Evolutionary conservation across 2,329 filamentous ascomycete genomes (phyloP), one percentile per base, ranked within the genome.

Genomic region (Penicillium fuscoglaucum): DNA sequence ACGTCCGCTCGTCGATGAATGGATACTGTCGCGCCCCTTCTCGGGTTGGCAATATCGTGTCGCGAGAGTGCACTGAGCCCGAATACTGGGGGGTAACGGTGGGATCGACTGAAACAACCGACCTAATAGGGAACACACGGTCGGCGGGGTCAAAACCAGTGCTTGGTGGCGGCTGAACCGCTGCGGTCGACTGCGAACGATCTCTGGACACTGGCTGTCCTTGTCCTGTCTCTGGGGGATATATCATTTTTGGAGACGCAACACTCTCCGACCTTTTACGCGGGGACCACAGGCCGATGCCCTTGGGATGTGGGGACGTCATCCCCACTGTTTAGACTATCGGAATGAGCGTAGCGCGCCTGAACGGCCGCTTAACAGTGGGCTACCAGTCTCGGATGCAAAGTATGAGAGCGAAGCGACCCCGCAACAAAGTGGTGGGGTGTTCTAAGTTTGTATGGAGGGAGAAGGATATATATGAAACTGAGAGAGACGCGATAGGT

Each of bases 121-220:
- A 92, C 49, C 89, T 85, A 33, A 93, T 89, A n/a, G 90, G 90
- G 57, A 90, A 93, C 6, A 93, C 88, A 55, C 89, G 83, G 67
- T 93, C 83, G 47, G 76, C 70, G 5, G 74, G 64, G 45, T 64
- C 65, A 17, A 66, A 64, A 3, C 56, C 61, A 8, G 55, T 50
- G 37, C 33, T 50, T 4, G 57, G 44, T 33, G 52, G 49, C 44
- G 35, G 53, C 12, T 47, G 51, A 21, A 19, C 33, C 21, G 63
- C 46, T 19, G 60, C 45, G 21, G 53, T 56, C 1, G 65, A 67
- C 13, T 67, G 66, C 9, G 66, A 58, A 21, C 60, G 63, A 28
- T 67, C 61, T 48, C 61, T 61, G 6, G n/a, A 49, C 19, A 60
- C 61, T 10, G 49, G 28, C 2, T 46, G 28, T 46, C 12, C n/a